Evolutionary conservation across 371 early-diverging fungal genomes (phyloP), one percentile per base, ranked within the genome.

Genomic region (Mortierella sp.): DNA sequence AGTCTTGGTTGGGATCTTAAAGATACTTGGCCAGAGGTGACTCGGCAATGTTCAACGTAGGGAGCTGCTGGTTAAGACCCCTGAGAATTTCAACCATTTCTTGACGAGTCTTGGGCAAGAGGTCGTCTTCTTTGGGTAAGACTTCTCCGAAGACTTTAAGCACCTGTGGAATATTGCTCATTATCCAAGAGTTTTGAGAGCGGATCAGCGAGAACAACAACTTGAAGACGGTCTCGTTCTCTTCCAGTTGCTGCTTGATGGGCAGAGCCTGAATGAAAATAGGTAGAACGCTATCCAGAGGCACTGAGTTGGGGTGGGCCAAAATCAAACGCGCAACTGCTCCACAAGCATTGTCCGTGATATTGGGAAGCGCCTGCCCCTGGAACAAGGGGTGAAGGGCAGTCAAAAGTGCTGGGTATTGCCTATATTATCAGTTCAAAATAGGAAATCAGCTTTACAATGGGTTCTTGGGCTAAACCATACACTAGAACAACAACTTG

Each of bases 301-400:
- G 95, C 9, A 94, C 86, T 4, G 88, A 88, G 30, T 87, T 80
- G 6, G 93, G 90, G 63, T 86, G 83, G 43, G 85, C 84, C 53
- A 93, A 64, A 53, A 95, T 89, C 76, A 95, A 85, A 21, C 96
- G 86, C 7, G 92, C 90, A 23, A 95, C 91, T 43, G 95, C 92
- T 30, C 96, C 96, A 46, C 92, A 90, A 19, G 97, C 97, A 79
- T 96, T 96, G 75, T 96, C 97, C 28, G 87, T 86, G 16, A 86
- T 84, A 72, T 94, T 94, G 57, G 85, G 85, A 19, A 88, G 61
- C 37, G 88, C 71, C 74, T 89, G 86, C 23, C 77, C 68, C 19
- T 83, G 77, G 81, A 95, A 91, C 64, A 95, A 81, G 59, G 94
- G 92, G 47, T 88, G 85, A 59, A 96, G 76, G 21, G 85, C 85